These are phyloP conservation scores for Fusarium nelsonii DNA, from an alignment of 2,329 filamentous ascomycete genomes.

Conservation along the genomic window DNA sequence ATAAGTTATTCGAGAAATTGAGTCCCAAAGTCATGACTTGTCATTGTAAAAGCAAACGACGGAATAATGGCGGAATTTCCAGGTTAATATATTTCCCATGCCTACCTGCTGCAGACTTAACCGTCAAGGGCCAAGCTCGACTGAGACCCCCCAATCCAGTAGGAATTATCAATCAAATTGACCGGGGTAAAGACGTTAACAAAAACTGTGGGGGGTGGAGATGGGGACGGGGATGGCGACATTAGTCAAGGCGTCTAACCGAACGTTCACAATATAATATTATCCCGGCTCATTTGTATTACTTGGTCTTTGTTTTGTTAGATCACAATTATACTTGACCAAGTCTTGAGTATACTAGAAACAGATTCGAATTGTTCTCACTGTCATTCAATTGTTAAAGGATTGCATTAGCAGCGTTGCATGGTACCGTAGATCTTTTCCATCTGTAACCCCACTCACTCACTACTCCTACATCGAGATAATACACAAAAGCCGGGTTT, in stretches of 20 bases:
- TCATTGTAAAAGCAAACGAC: neutral
- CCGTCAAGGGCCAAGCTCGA: conserved; percentile 22
- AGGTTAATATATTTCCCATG: conserved; percentile 32
- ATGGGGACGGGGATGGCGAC: neutral
- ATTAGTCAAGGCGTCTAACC: conserved; percentile 3
- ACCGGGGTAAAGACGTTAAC: conserved; percentile 11
- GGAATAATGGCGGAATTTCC: conserved; percentile 19
- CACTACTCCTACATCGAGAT: conserved; percentile 2
- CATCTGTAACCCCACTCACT: conserved; percentile 11
- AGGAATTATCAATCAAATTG: conserved; percentile 27
- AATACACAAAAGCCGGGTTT: conserved; percentile 25
- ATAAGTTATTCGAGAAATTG: neutral
- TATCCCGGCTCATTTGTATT: neutral
- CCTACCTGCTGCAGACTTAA: conserved; percentile 6
- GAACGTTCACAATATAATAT: neutral
- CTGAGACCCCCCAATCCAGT: conserved; percentile 29
- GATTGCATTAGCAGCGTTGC: neutral
- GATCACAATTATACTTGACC: neutral
- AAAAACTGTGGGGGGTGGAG: conserved; percentile 34
- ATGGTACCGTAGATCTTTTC: conserved; percentile 20
- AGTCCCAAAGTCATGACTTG: conserved; percentile 1
- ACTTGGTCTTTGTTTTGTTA: neutral
- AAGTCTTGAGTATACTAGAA: neutral
- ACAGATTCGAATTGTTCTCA: neutral
- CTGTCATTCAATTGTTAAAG: neutral